A percentile compares a stretch with the other conserved stretches of the same genome.
phyloP scores from a whole-genome alignment of 2,329 filamentous ascomycete genomes.

The Colletotrichum tamarilloi region DNA sequence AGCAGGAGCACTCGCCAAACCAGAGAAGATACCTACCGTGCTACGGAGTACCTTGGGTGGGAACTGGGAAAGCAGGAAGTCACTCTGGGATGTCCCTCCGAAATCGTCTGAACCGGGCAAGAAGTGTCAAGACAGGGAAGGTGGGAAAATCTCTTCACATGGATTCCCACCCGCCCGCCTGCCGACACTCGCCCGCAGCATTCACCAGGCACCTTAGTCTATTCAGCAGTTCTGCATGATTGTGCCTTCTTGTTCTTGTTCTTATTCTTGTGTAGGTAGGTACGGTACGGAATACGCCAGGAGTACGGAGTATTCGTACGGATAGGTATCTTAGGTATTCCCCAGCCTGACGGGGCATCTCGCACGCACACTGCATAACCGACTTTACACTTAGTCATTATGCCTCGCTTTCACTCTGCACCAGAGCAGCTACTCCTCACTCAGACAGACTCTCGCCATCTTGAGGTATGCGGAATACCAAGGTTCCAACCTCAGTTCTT shows the following conservation, averaged over 20 bases:
- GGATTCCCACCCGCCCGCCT: slow-evolving; percentile 22
- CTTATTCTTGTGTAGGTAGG: too few species aligned
- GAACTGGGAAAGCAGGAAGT: too few species aligned
- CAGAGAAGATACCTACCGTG: background rate
- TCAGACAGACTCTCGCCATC: background rate
- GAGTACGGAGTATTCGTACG: too few species aligned
- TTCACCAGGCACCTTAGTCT: too few species aligned
- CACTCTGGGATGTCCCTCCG: background rate
- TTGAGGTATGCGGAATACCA: background rate
- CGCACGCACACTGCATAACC: background rate
- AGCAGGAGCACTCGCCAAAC: background rate
- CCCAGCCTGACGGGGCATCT: background rate
- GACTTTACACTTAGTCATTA: background rate
- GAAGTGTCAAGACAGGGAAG: slow-evolving; percentile 23
- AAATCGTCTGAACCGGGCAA: background rate
- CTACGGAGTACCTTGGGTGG: too few species aligned
- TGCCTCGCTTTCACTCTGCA: background rate
- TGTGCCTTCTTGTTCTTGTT: too few species aligned
- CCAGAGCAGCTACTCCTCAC: background rate
- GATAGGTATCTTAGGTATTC: background rate
- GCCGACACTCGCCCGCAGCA: background rate
- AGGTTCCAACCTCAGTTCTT: background rate
- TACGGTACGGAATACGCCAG: too few species aligned
- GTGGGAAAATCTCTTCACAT: slow-evolving; percentile 32
- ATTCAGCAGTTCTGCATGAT: too few species aligned